phyloP scores from a whole-genome alignment of 1,139 yeast genomes.

The Insectozyma bohioensis region DNA sequence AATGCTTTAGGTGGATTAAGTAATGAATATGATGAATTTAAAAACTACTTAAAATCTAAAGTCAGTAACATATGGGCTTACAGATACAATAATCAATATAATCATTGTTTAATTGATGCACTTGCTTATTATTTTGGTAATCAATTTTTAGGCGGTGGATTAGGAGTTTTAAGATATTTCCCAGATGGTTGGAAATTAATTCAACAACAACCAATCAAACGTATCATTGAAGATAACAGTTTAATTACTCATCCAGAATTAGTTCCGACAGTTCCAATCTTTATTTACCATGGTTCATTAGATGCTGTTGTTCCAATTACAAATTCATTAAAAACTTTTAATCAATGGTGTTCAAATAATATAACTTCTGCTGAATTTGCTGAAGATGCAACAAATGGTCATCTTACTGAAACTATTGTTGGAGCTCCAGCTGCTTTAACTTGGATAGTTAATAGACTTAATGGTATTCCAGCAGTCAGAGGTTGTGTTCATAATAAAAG shows the following conservation, averaged over 20 bases:
- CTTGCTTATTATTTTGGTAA: slow-evolving; percentile 13
- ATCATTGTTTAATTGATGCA: slow-evolving; percentile 16
- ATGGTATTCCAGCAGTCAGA: slow-evolving; percentile 23
- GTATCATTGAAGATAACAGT: slow-evolving; percentile 22
- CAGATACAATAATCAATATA: no score
- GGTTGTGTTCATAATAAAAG: slow-evolving; percentile 28
- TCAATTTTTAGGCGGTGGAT: slow-evolving; percentile 16
- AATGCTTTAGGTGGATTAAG: slow-evolving; percentile 27
- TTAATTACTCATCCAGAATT: slow-evolving; percentile 18
- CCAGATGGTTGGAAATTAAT: slow-evolving; percentile 19
- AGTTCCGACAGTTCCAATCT: slow-evolving; percentile 33
- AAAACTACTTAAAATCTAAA: background rate
- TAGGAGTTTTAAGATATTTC: slow-evolving; percentile 18
- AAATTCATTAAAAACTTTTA: slow-evolving; percentile 24
- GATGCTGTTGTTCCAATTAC: slow-evolving; percentile 31
- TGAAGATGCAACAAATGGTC: slow-evolving; percentile 26
- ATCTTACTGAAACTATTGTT: slow-evolving; percentile 22
- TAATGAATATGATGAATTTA: slow-evolving; percentile 26
- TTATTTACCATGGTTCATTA: slow-evolving; percentile 31
- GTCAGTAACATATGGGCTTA: no score
- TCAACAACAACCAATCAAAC: slow-evolving; percentile 13
- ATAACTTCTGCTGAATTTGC: slow-evolving; percentile 30
- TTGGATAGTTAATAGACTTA: slow-evolving; percentile 22
- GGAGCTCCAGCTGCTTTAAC: slow-evolving; percentile 33
- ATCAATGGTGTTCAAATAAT: slow-evolving; percentile 33